These are phyloP conservation scores for Bromus sterilis DNA, from an alignment of 176 grass and related monocot species.

Conservation along the genomic window DNA sequence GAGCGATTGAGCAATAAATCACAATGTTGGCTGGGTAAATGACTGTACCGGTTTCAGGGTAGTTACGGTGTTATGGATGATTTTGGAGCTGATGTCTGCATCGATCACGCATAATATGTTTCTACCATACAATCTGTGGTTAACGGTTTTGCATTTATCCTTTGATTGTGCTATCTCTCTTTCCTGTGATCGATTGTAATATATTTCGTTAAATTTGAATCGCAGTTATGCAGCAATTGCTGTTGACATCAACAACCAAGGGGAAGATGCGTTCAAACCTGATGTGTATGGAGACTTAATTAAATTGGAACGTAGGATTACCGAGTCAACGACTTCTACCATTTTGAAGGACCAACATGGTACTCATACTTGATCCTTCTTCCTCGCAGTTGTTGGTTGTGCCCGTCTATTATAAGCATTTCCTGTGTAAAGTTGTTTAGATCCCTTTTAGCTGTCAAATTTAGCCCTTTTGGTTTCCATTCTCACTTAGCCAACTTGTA, in stretches of 20 bases:
- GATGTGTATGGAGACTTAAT: constrained; percentile 61
- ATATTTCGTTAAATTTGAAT: constrained; percentile 4
- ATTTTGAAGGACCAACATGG: constrained; percentile 77
- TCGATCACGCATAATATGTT: background rate
- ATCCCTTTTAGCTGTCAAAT: background rate
- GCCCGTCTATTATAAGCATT: background rate
- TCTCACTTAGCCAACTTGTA: background rate
- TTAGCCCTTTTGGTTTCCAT: background rate
- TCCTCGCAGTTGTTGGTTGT: background rate
- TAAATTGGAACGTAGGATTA: constrained; percentile 81
- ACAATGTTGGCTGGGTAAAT: background rate
- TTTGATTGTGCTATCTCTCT: background rate
- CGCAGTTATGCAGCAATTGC: constrained; percentile 64
- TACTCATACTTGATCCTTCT: constrained; percentile 25
- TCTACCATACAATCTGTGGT: background rate
- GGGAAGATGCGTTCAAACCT: constrained; percentile 88
- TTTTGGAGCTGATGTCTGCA: background rate
- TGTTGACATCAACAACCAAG: constrained; percentile 77
- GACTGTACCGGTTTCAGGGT: background rate
- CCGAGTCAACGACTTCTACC: constrained; percentile 49
- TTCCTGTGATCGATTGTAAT: constrained; percentile 6
- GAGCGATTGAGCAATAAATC: background rate
- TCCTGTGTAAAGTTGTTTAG: background rate
- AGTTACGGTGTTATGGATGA: background rate
- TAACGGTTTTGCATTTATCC: constrained; percentile 1